These are phyloP conservation scores for Emmonsiellopsis sp. DNA, from an alignment of 2,329 filamentous ascomycete species.

Conservation along the genomic window DNA sequence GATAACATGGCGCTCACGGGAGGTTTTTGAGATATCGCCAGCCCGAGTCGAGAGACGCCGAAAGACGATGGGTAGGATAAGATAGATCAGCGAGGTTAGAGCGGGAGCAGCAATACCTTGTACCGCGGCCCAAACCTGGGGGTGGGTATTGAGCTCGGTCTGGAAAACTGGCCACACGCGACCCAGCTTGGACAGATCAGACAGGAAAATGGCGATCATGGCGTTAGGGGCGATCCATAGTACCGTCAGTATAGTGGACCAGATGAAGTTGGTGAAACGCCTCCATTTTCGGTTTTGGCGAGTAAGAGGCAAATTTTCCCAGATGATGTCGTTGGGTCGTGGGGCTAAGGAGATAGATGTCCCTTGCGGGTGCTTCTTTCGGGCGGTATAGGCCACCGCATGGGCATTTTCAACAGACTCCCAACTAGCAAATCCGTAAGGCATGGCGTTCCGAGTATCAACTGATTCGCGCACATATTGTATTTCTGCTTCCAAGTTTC, in stretches of 20 bases:
- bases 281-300: conserved; percentile 61
- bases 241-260: conserved; percentile 70
- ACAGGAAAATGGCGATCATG: conserved; percentile 85
- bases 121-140: conserved; percentile 68
- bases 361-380: conserved; percentile 70
- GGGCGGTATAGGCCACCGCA: conserved; percentile 69
- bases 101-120: conserved; percentile 89
- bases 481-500: conserved; percentile 71
- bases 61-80: conserved; percentile 83
- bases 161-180: conserved; percentile 70
- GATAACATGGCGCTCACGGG: conserved; percentile 82
- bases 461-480: conserved; percentile 71
- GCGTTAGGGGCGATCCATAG: conserved; percentile 89
- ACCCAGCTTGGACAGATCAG: conserved; percentile 74
- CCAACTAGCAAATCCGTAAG: conserved; percentile 92
- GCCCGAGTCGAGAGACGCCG: conserved; percentile 72
- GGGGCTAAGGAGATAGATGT: conserved; percentile 72
- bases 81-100: conserved; percentile 76
- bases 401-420: conserved; percentile 82
- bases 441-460: conserved; percentile 78
- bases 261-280: conserved; percentile 69
- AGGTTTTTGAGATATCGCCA: conserved; percentile 85
- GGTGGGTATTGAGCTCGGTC: conserved; percentile 51
- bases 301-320: conserved; percentile 77
- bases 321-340: conserved; percentile 84